Evolutionary conservation across 164 flowering plant genomes (phyloP), one percentile per base, ranked within the genome.

Genomic region (Chimonanthus praecox): DNA sequence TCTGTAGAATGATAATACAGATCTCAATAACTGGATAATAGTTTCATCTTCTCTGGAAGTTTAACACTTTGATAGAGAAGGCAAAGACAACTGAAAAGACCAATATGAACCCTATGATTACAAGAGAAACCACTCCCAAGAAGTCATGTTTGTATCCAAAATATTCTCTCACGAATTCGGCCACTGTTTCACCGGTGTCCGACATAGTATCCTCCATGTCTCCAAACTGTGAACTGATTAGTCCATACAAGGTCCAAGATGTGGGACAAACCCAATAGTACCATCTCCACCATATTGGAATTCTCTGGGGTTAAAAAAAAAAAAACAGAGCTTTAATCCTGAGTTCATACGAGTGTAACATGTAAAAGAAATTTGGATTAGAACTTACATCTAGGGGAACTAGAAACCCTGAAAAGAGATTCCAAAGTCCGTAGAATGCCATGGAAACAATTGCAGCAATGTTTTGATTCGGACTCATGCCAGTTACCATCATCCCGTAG

Each of bases 251-350:
- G 16, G 88, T 84, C 88, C 88, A 86, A 2, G 87, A 74, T 21
- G 82, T 78, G 5, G 88, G 88, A 49, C 82, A 82, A 61, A 69
- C 82, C 88, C 87, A 86, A 79, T 86, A 84, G 72, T 84, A 86
- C 88, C 88, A 86, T 50, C 87, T 83, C 88, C 88, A 86, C 87
- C 88, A 86, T 15, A 80, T 67, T 2, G 87, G 88, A 46, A 86
- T 81, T 76, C 68, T 65, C 68, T 62, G 65, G 21, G 21, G 0
- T 8, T 0, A 20, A 20, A 20, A 20, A 16, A 62, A 62, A 62
- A 33, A 8, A 7, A 7, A 15, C 8, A 15, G 60, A 15, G 8
- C 60, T 7, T 8, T 8, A 7, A 7, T 54, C 60, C 8, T 54
- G 8, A 7, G 60, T 54, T 54, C 8, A 54, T 54, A 54, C 3